Percentiles rank a stretch among this genome's conserved stretches.
Conservation (phyloP, 148 eudicot species). For the Heliosperma pusillum region DNA sequence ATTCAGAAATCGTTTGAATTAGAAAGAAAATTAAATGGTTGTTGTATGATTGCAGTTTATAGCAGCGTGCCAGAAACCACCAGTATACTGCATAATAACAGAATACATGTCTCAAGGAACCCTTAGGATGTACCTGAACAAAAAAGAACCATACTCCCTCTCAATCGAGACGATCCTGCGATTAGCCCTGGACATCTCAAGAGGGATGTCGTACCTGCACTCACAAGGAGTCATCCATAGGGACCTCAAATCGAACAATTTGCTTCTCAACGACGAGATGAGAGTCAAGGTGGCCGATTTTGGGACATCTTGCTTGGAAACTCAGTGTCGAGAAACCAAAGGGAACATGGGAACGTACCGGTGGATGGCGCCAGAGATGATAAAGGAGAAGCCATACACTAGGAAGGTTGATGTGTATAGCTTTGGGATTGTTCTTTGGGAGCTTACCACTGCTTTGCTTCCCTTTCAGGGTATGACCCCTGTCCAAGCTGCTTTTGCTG, state of each 20-base stretch:
- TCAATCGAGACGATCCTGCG: slow-evolving; percentile 77
- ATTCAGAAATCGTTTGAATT: too few species aligned
- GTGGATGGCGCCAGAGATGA: slow-evolving; percentile 99
- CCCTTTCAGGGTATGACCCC: slow-evolving; percentile 94
- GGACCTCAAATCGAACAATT: slow-evolving; percentile 83
- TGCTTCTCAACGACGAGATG: slow-evolving; percentile 92
- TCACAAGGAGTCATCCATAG: too few species aligned
- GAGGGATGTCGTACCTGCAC: too few species aligned
- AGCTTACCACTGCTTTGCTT: slow-evolving; percentile 83
- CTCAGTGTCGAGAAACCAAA: slow-evolving; percentile 72
- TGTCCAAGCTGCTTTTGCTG: slow-evolving; percentile 97
- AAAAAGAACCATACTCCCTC: slow-evolving; percentile 92
- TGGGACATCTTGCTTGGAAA: slow-evolving; percentile 92
- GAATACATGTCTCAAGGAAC: slow-evolving; percentile 99
- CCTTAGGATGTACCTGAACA: slow-evolving; percentile 95
- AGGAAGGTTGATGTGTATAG: slow-evolving; percentile 93
- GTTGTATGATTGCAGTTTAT: slow-evolving; percentile 58
- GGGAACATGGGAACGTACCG: slow-evolving; percentile 96
- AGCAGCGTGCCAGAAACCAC: slow-evolving; percentile 96
- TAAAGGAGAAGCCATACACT: slow-evolving; percentile 91
- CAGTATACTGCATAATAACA: slow-evolving; percentile 94
- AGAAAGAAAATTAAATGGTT: neutral
- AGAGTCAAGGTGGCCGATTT: slow-evolving; percentile 95
- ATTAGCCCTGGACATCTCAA: slow-evolving; percentile 93
- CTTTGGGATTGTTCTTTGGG: slow-evolving; percentile 95